phyloP scores from a whole-genome alignment of 2,329 filamentous ascomycete genomes.

The Blastomyces gilchristii region DNA sequence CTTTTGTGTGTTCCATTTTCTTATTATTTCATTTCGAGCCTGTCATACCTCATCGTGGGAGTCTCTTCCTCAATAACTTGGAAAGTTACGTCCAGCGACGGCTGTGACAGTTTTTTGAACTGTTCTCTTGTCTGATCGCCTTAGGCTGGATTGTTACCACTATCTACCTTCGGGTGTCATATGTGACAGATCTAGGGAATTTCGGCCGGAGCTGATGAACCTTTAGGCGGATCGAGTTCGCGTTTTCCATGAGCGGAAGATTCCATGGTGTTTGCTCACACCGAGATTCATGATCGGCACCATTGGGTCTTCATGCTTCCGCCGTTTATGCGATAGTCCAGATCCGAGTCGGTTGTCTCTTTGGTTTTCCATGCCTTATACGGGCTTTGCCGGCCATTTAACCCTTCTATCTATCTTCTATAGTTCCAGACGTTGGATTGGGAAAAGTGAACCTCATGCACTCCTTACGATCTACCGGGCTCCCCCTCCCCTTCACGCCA shows the following conservation, averaged over 20 bases:
- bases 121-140: conserved; percentile 2
- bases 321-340: conserved; percentile 5
- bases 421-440: conserved; percentile 2
- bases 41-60: conserved; percentile 6
- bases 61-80: neutral
- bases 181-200: conserved; percentile 4
- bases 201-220: conserved; percentile 5
- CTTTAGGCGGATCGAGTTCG: conserved; percentile 1
- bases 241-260: conserved; percentile 1
- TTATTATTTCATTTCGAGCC: conserved; percentile 5
- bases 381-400: conserved; percentile 6
- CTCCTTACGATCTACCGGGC: conserved; percentile 15
- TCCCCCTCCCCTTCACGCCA: conserved; percentile 13
- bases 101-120: conserved; percentile 1
- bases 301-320: neutral
- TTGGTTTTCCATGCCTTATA: conserved; percentile 6
- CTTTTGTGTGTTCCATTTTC: conserved; percentile 3
- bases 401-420: conserved; percentile 1
- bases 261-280: conserved; percentile 4
- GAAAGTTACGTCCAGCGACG: conserved; percentile 3
- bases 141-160: conserved; percentile 2
- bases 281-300: conserved; percentile 8
- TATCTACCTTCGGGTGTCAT: neutral
- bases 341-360: neutral
- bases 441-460: conserved; percentile 14